phyloP scores from a whole-genome alignment of 306 rosid species.

The cucumber (Cucumis sativus) region Cucumber_9930_V3 NC_026661.2:17285501-17286000 shows the following conservation, averaged over 20 bases:
- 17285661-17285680: constrained; percentile 99
- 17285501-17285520: neutral
- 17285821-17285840: constrained; percentile 98
- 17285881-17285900: constrained; percentile 46
- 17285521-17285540: neutral
- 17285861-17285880: constrained; percentile 58
- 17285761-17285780: constrained; percentile 92
- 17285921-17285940: constrained; percentile 98
- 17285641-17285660: constrained; percentile 37
- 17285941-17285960: constrained; percentile 97
- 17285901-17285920: constrained; percentile 83
- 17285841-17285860: constrained; percentile 63
- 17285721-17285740: constrained; percentile 60
- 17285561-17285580: neutral
- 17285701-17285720: constrained; percentile 82
- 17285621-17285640: neutral
- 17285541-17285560: constrained; percentile 1
- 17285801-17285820: constrained; percentile 99
- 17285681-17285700: constrained; percentile 98
- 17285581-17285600: neutral
- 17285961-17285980: constrained; percentile 88
- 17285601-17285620: neutral
- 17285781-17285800: constrained; percentile 77
- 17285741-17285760: constrained; percentile 94
- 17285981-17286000: constrained; percentile 96